Conservation (phyloP, 345 rosid genomes). For the Bruguiera gymnorhiza region DNA sequence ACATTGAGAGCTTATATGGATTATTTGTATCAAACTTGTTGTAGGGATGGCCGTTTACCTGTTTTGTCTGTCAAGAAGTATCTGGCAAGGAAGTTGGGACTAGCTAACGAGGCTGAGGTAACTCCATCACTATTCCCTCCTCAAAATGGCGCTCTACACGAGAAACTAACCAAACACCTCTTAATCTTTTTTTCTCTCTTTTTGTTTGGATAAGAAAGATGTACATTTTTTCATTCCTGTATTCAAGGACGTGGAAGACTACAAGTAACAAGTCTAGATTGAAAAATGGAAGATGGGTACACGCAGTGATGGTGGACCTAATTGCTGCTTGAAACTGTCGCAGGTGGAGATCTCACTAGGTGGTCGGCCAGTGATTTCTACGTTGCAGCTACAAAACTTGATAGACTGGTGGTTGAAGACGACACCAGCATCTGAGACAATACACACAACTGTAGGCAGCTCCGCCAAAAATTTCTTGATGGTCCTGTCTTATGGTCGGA, state of each 20-base stretch:
- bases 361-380: conserved; percentile 38
- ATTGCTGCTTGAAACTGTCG: not conserved
- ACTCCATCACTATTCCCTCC: not conserved
- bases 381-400: conserved; percentile 28
- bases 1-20: not conserved
- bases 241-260: no score
- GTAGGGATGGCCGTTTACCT: conserved; percentile 37
- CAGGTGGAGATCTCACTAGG: conserved; percentile 51
- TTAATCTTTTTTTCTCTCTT: not conserved
- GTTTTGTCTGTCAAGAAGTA: conserved; percentile 41
- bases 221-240: no score
- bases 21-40: not conserved
- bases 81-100: conserved; percentile 36
- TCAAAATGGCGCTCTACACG: not conserved
- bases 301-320: not conserved
- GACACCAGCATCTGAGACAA: conserved; percentile 27
- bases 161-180: not conserved
- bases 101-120: conserved; percentile 46
- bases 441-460: conserved; percentile 35
- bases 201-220: no score
- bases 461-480: conserved; percentile 46
- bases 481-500: conserved; percentile 46
- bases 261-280: no score
- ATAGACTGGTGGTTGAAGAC: conserved; percentile 45
- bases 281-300: not conserved